Conservation (phyloP, 2,329 filamentous ascomycete species). For the Paramyrothecium sp. region DNA sequence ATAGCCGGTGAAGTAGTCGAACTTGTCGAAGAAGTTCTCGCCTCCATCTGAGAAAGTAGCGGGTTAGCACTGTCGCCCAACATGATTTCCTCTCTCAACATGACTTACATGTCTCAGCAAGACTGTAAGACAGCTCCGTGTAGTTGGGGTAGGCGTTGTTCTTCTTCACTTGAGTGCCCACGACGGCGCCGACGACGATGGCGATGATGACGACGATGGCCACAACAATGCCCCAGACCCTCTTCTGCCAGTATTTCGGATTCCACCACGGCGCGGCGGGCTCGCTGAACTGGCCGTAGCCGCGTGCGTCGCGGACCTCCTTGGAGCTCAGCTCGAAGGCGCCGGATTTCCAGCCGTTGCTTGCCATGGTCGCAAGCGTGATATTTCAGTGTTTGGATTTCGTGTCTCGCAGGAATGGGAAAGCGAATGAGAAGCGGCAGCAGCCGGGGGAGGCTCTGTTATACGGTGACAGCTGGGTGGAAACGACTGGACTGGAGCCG, state of each 20-base stretch:
- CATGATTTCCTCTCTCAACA: neutral
- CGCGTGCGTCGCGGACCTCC: constrained; percentile 20
- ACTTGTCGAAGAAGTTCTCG: constrained; percentile 52
- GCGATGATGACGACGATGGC: constrained; percentile 42
- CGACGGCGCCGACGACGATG: constrained; percentile 45
- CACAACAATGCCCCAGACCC: constrained; percentile 42
- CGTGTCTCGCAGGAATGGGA: no score
- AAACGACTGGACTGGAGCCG: neutral
- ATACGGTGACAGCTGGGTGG: no score
- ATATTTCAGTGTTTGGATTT: no score
- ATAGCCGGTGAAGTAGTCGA: constrained; percentile 49
- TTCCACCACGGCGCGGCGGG: constrained; percentile 40
- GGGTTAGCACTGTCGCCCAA: constrained; percentile 4
- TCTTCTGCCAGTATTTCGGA: constrained; percentile 51
- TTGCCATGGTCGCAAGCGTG: neutral
- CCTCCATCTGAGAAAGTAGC: constrained; percentile 39
- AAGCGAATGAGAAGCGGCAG: no score
- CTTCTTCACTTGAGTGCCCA: constrained; percentile 35
- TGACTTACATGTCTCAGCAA: constrained; percentile 48
- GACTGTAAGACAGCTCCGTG: constrained; percentile 41
- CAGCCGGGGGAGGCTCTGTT: no score
- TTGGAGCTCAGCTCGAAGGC: constrained; percentile 23
- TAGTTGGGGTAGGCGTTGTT: constrained; percentile 50
- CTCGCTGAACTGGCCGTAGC: constrained; percentile 14
- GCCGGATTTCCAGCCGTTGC: constrained; percentile 13